phyloP scores from a whole-genome alignment of 2,329 filamentous ascomycete genomes.

The Claviceps sp. region DNA sequence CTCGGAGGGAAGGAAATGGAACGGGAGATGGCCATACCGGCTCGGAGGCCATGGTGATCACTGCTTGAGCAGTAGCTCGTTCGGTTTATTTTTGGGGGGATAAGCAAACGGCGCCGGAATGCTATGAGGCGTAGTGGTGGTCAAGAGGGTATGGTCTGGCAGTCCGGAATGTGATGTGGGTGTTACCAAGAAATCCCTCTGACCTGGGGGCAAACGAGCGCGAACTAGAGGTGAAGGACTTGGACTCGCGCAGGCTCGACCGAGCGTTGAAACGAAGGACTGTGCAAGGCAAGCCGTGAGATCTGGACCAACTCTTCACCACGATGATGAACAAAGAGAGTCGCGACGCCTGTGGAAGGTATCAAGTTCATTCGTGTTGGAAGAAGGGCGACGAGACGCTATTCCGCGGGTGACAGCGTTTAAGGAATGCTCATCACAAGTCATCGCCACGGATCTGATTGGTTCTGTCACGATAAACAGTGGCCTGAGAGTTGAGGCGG shows the following conservation, averaged over 20 bases:
- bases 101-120: conserved; percentile 13
- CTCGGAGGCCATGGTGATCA: conserved; percentile 24
- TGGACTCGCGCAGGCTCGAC: background rate
- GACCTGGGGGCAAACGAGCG: background rate
- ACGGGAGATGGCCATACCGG: conserved; percentile 20
- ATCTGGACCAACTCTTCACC: background rate
- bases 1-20: conserved; percentile 2
- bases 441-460: conserved; percentile 3
- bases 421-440: conserved; percentile 7
- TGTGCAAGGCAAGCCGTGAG: background rate
- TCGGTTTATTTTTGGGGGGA: conserved; percentile 6
- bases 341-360: background rate
- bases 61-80: conserved; percentile 9
- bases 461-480: conserved; percentile 6
- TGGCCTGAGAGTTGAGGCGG: background rate
- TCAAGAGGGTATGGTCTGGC: conserved; percentile 1
- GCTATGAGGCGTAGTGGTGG: conserved; percentile 13
- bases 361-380: background rate
- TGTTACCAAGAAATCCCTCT: background rate
- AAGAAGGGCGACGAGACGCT: background rate
- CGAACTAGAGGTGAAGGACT: background rate
- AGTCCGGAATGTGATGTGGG: conserved; percentile 17
- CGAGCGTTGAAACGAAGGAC: background rate
- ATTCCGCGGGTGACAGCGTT: conserved; percentile 3
- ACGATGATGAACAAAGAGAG: background rate